These are phyloP conservation scores for Diaporthe sp. DNA, from an alignment of 2,329 filamentous ascomycete genomes.

Conservation along the genomic window DNA sequence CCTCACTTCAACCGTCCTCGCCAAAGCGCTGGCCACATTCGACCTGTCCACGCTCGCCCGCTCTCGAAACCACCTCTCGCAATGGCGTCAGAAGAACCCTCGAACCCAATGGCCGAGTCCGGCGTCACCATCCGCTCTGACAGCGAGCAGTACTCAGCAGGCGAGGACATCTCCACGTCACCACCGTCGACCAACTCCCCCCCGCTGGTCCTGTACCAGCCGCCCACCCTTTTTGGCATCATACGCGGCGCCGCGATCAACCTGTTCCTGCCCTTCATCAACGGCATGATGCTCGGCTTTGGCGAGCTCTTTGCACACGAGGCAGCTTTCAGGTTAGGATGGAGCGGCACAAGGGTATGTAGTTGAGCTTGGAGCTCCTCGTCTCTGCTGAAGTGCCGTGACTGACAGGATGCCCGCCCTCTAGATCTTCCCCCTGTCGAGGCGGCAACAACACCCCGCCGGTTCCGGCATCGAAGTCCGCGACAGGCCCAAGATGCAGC, in stretches of 20 bases:
- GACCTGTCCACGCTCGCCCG: background rate
- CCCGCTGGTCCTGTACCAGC: constrained; percentile 86
- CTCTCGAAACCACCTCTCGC: constrained; percentile 23
- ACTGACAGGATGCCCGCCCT: background rate
- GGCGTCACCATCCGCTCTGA: constrained; percentile 83
- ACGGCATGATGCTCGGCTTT: constrained; percentile 98
- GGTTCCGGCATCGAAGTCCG: constrained; percentile 87
- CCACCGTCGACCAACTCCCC: constrained; percentile 71
- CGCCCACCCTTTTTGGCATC: constrained; percentile 87
- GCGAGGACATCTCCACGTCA: constrained; percentile 70
- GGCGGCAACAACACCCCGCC: constrained; percentile 73
- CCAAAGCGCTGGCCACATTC: background rate
- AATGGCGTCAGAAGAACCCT: constrained; percentile 65
- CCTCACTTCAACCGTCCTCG: background rate
- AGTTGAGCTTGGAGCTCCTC: background rate
- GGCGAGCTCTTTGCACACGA: constrained; percentile 98
- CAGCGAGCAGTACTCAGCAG: constrained; percentile 82
- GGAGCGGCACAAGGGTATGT: constrained; percentile 91
- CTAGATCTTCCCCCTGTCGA: constrained; percentile 67
- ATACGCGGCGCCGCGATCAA: constrained; percentile 94
- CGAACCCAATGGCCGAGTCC: constrained; percentile 73
- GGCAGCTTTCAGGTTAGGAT: constrained; percentile 90
- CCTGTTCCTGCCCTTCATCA: constrained; percentile 93
- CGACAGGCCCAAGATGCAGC: constrained; percentile 69
- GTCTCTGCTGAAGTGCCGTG: background rate